Conservation (phyloP, 1,139 yeast genomes). For the Candida frijolesensis region DNA sequence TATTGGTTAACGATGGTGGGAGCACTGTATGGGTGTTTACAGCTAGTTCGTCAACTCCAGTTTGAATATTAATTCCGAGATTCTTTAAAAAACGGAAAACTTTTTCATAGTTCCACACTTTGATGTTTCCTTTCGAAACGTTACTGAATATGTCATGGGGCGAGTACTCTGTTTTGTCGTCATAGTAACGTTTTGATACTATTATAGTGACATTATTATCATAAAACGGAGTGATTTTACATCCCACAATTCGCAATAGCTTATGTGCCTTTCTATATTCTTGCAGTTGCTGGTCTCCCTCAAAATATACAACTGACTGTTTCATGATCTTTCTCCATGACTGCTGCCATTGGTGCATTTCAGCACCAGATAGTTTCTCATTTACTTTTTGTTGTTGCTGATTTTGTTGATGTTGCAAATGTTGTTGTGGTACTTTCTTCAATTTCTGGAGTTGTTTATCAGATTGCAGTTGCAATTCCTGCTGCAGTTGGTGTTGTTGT, state of each 20-base stretch:
- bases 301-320: slow-evolving; percentile 77
- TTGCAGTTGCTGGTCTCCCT: slow-evolving; percentile 55
- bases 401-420: slow-evolving; percentile 8
- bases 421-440: slow-evolving; percentile 6
- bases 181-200: slow-evolving; percentile 57
- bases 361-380: slow-evolving; percentile 47
- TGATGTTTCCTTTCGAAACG: slow-evolving; percentile 62
- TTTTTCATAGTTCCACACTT: slow-evolving; percentile 89
- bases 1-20: slow-evolving; percentile 11
- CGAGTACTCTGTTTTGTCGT: slow-evolving; percentile 27
- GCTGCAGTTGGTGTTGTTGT: slow-evolving; percentile 9
- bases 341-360: slow-evolving; percentile 72
- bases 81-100: slow-evolving; percentile 78
- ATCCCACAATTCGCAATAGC: slow-evolving; percentile 61
- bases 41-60: slow-evolving; percentile 19
- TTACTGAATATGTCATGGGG: slow-evolving; percentile 67
- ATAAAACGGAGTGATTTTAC: slow-evolving; percentile 72
- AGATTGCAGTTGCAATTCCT: slow-evolving; percentile 5
- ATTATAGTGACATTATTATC: slow-evolving; percentile 81
- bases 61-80: slow-evolving; percentile 49
- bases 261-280: slow-evolving; percentile 58
- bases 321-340: slow-evolving; percentile 82
- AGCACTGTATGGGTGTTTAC: slow-evolving; percentile 13
- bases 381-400: slow-evolving; percentile 12
- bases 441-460: slow-evolving; percentile 4